A percentile compares a stretch with the other conserved stretches of the same genome.
Evolutionary conservation across 495 filamentous ascomycete genomes (phyloP).

Genomic region (Penicillium riverlandense): DNA sequence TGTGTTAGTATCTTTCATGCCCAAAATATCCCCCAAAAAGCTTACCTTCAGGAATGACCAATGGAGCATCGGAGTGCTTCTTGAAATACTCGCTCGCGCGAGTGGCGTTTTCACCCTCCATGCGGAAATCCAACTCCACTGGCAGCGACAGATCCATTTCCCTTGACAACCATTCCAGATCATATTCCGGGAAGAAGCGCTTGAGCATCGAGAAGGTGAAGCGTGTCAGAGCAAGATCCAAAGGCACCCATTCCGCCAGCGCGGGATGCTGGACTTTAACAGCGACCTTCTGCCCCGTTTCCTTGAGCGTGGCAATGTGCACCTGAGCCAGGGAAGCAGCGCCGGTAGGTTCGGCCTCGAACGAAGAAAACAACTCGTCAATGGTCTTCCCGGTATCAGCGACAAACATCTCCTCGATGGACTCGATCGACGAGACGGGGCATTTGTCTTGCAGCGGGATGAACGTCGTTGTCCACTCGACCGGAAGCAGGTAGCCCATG

Average conservation of each 20-base stretch:
- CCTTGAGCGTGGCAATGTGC: constrained; percentile 79
- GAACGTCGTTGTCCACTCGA: constrained; percentile 94
- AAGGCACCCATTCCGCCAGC: constrained; percentile 82
- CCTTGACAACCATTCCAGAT: constrained; percentile 87
- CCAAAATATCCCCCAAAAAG: neutral
- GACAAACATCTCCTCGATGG: constrained; percentile 78
- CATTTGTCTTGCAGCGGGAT: constrained; percentile 95
- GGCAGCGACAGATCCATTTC: constrained; percentile 91
- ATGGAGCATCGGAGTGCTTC: constrained; percentile 57
- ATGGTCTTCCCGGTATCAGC: constrained; percentile 76
- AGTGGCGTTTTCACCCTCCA: constrained; percentile 80
- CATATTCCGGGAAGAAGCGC: constrained; percentile 93
- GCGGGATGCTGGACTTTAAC: constrained; percentile 96
- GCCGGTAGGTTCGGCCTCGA: constrained; percentile 73
- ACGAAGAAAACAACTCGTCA: constrained; percentile 75
- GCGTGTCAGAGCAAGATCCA: constrained; percentile 80
- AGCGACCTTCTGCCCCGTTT: constrained; percentile 83
- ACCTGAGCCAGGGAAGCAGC: constrained; percentile 95
- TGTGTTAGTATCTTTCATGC: constrained; percentile 8
- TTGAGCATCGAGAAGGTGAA: constrained; percentile 89
- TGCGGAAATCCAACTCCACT: constrained; percentile 82
- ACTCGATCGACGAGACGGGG: constrained; percentile 85
- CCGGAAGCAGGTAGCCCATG: constrained; percentile 90
- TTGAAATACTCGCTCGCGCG: constrained; percentile 73
- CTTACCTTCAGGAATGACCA: constrained; percentile 73